Evolutionary conservation across 805 yeast species (phyloP).

Genomic region (Wilhelminamyces savonicus): DNA sequence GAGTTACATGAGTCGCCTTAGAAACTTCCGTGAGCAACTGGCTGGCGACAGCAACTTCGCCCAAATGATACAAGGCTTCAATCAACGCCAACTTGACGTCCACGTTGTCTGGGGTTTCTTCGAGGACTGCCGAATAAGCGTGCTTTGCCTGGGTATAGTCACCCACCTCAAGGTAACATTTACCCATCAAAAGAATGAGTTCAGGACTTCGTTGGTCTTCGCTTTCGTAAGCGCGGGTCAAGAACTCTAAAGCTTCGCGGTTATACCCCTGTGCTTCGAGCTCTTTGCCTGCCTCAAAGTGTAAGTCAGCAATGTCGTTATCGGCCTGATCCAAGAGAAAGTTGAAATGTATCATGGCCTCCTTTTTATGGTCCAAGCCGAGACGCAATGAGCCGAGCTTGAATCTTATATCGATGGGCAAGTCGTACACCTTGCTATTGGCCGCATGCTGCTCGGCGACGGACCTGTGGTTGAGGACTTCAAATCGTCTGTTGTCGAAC

Average conservation of each 20-base stretch:
- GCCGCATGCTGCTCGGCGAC: constrained; percentile 6
- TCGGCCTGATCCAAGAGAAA: constrained; percentile 52
- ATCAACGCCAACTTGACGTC: constrained; percentile 76
- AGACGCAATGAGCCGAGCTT: constrained; percentile 74
- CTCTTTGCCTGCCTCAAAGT: constrained; percentile 67
- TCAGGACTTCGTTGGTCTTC: constrained; percentile 45
- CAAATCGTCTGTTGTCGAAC: constrained; percentile 66
- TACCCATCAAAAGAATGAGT: constrained; percentile 57
- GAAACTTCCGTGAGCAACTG: constrained; percentile 49
- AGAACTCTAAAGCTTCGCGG: constrained; percentile 70
- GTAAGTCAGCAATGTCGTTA: constrained; percentile 65
- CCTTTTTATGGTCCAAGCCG: constrained; percentile 54
- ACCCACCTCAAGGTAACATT: constrained; percentile 69
- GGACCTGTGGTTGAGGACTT: constrained; percentile 7
- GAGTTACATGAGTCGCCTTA: too few relatives aligned
- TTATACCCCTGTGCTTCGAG: constrained; percentile 63
- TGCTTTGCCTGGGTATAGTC: constrained; percentile 60
- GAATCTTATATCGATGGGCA: constrained; percentile 85
- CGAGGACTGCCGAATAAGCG: constrained; percentile 49
- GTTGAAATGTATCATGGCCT: constrained; percentile 67
- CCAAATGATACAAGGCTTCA: constrained; percentile 68
- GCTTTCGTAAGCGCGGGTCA: constrained; percentile 48
- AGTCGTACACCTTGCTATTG: constrained; percentile 23
- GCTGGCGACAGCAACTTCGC: constrained; percentile 53
- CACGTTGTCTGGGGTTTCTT: constrained; percentile 54